These are phyloP conservation scores for Dactylorhiza incarnata DNA, from an alignment of 106 monocot species.

Conservation along the genomic window DNA sequence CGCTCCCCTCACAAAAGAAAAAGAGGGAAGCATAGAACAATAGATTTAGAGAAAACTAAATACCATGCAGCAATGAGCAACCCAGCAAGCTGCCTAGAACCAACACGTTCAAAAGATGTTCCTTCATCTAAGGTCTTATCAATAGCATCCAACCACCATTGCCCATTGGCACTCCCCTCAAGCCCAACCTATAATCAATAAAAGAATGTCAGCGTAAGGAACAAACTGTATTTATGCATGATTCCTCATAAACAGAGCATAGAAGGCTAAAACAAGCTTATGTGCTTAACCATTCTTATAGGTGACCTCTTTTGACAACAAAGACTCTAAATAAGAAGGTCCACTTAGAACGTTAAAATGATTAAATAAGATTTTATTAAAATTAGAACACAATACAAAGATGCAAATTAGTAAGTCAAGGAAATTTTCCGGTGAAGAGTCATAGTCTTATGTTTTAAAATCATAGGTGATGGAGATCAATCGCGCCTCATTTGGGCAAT, in stretches of 20 bases:
- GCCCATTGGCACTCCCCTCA: slow-evolving; percentile 69
- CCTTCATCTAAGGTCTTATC: slow-evolving; percentile 66
- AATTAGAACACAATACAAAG: background rate
- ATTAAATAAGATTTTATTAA: background rate
- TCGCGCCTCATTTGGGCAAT: too few species aligned
- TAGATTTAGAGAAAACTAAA: background rate
- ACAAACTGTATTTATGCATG: background rate
- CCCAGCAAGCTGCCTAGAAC: slow-evolving; percentile 71
- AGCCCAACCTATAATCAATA: slow-evolving; percentile 54
- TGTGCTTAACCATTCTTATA: background rate
- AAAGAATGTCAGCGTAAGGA: background rate
- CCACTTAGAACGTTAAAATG: background rate
- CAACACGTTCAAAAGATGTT: slow-evolving; percentile 57
- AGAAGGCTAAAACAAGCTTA: background rate
- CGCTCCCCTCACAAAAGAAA: background rate
- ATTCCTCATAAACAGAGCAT: background rate
- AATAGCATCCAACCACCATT: slow-evolving; percentile 70
- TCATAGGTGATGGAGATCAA: too few species aligned
- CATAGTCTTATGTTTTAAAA: too few species aligned
- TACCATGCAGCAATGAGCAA: slow-evolving; percentile 68
- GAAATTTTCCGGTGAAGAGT: too few species aligned
- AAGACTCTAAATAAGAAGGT: background rate
- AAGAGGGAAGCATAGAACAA: background rate
- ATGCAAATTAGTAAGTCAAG: background rate
- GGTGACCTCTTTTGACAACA: background rate